A percentile compares a stretch with the other conserved stretches of the same genome.
These are phyloP conservation scores for Urtica urens DNA, from an alignment of 306 rosid genomes.

Conservation along the genomic window DNA sequence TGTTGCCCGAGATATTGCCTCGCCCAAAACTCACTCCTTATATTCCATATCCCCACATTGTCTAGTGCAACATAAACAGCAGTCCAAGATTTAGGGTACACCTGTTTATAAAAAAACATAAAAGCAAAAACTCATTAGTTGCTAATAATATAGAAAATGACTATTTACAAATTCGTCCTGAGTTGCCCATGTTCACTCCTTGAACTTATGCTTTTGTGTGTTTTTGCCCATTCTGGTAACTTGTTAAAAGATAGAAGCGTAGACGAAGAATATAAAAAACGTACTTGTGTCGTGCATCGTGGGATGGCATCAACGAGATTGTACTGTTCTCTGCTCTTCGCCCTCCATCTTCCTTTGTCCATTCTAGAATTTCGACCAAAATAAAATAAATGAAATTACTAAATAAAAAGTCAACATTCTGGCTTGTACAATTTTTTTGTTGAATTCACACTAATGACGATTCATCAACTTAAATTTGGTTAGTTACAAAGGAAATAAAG, in stretches of 20 bases:
- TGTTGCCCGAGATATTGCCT: conserved; percentile 91
- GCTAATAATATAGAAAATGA: too few relatives aligned
- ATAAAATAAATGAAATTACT: too few relatives aligned
- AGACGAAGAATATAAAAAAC: too few relatives aligned
- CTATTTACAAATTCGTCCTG: too few relatives aligned
- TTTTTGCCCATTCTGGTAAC: too few relatives aligned
- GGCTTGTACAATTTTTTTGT: background rate
- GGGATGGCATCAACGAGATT: conserved; percentile 77
- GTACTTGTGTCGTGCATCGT: conserved; percentile 74
- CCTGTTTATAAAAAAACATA: conserved; percentile 27
- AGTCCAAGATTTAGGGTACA: conserved; percentile 91
- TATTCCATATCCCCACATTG: conserved; percentile 88
- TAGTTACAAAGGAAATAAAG: background rate
- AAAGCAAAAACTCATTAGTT: background rate
- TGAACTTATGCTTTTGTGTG: too few relatives aligned
- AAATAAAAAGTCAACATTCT: background rate
- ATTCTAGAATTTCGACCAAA: conserved; percentile 64
- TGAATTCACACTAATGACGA: background rate
- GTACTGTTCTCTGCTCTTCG: conserved; percentile 53
- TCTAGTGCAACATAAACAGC: conserved; percentile 76
- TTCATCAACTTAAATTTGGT: background rate
- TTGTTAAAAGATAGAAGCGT: too few relatives aligned
- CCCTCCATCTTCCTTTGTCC: conserved; percentile 79
- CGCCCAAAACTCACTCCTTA: conserved; percentile 79
- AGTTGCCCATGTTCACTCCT: too few relatives aligned